Conservation (phyloP, 2,329 filamentous ascomycete species). For the Endothia cerciana region DNA sequence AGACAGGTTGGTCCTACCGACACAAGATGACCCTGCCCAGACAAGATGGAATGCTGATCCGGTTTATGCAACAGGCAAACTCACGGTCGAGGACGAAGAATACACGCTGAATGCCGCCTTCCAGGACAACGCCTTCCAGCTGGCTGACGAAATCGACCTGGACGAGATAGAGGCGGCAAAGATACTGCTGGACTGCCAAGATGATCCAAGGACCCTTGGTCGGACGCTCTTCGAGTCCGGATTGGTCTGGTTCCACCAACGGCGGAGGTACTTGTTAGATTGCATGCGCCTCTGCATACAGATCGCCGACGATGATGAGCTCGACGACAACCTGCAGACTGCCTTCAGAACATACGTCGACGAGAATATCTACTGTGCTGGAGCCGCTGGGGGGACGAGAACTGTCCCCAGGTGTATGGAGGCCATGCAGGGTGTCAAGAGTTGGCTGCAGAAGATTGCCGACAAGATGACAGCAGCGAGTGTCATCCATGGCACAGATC, state of each 20-base stretch:
- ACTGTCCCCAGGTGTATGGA: slow-evolving; percentile 77
- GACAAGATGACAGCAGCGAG: slow-evolving; percentile 78
- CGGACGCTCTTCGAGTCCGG: slow-evolving; percentile 76
- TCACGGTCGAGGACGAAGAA: slow-evolving; percentile 72
- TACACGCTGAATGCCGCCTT: slow-evolving; percentile 87
- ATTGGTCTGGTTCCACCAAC: slow-evolving; percentile 86
- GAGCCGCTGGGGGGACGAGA: slow-evolving; percentile 50
- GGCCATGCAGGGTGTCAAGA: slow-evolving; percentile 76
- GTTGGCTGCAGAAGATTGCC: slow-evolving; percentile 73
- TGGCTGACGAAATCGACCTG: slow-evolving; percentile 87
- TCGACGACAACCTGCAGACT: slow-evolving; percentile 53
- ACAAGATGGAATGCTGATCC: slow-evolving; percentile 31
- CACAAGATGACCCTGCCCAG: slow-evolving; percentile 14
- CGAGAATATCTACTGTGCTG: slow-evolving; percentile 58
- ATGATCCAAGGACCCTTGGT: slow-evolving; percentile 69
- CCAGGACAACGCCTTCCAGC: slow-evolving; percentile 76
- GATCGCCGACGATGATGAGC: slow-evolving; percentile 59
- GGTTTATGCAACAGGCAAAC: slow-evolving; percentile 61
- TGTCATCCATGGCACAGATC: slow-evolving; percentile 69
- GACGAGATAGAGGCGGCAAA: slow-evolving; percentile 85
- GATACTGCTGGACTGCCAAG: slow-evolving; percentile 74
- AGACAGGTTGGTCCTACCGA: slow-evolving; percentile 57
- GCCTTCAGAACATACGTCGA: slow-evolving; percentile 58
- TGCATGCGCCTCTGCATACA: slow-evolving; percentile 80
- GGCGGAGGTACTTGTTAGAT: slow-evolving; percentile 81